Percentiles rank a stretch among this genome's conserved stretches.
Conservation (phyloP, 2,329 filamentous ascomycete genomes). For the Fusarium keratoplasticum region DNA sequence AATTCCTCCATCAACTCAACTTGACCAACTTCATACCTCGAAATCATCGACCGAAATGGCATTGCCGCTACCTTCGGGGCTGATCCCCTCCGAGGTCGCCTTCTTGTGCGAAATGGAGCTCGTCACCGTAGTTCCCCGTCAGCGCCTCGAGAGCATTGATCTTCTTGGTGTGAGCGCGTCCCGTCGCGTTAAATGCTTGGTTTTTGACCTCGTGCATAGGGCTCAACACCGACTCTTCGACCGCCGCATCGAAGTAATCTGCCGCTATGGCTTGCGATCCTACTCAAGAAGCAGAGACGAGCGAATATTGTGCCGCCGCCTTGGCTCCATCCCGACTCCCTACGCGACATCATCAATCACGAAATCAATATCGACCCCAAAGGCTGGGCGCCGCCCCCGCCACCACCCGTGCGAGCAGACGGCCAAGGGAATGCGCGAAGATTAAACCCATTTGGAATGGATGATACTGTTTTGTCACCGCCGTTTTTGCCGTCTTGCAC, state of each 20-base stretch:
- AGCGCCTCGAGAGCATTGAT: conserved; percentile 86
- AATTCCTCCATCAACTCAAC: conserved; percentile 28
- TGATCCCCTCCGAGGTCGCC: conserved; percentile 88
- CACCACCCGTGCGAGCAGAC: conserved; percentile 67
- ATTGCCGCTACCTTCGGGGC: conserved; percentile 62
- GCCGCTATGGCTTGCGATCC: conserved; percentile 93
- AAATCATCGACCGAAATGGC: conserved; percentile 54
- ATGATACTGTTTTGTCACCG: conserved; percentile 64
- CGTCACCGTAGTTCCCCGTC: conserved; percentile 91
- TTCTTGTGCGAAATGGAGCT: conserved; percentile 98
- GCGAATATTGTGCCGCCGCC: conserved; percentile 92
- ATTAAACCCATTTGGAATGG: conserved; percentile 42
- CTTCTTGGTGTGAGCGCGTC: conserved; percentile 80
- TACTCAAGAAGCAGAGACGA: conserved; percentile 93
- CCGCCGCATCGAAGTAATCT: conserved; percentile 84
- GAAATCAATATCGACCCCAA: conserved; percentile 80
- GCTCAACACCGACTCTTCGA: conserved; percentile 78
- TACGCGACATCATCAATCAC: conserved; percentile 81
- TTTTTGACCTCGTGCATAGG: conserved; percentile 63
- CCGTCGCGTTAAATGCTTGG: conserved; percentile 17
- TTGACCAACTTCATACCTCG: conserved; percentile 2
- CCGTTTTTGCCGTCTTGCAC: conserved; percentile 86
- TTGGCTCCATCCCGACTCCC: conserved; percentile 84
- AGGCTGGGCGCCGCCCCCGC: conserved; percentile 82
- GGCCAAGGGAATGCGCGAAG: conserved; percentile 56